Conservation (phyloP, 129 eudicot species). For the Pulicaria dysenterica region DNA sequence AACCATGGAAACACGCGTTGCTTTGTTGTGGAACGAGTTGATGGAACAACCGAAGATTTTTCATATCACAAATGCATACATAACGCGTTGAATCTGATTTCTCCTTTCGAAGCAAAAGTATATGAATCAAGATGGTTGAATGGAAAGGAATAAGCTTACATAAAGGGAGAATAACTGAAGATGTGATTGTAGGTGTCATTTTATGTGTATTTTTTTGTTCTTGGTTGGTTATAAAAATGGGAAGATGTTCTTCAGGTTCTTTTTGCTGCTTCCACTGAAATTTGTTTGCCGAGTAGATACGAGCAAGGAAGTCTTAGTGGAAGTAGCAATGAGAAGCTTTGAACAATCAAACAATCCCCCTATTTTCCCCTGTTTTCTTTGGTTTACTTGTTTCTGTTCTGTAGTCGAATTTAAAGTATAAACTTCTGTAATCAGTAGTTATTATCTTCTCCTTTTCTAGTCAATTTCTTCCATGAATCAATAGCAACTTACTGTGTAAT, state of each 20-base stretch:
- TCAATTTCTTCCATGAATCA: too few species aligned
- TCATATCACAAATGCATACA: constrained; percentile 78
- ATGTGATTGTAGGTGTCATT: constrained; percentile 3
- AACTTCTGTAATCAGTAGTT: not conserved
- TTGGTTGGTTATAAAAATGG: constrained; percentile 15
- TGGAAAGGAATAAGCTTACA: constrained; percentile 8
- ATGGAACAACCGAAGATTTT: constrained; percentile 78
- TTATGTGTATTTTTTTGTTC: not conserved
- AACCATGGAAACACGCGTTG: constrained; percentile 57
- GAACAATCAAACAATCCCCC: constrained; percentile 52
- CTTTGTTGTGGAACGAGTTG: constrained; percentile 62
- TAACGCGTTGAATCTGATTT: constrained; percentile 56
- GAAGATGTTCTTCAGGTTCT: constrained; percentile 75
- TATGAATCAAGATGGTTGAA: constrained; percentile 50
- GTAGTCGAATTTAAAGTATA: not conserved
- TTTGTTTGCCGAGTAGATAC: constrained; percentile 59
- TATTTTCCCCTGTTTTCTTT: not conserved
- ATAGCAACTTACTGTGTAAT: not conserved
- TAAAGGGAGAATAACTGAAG: not conserved
- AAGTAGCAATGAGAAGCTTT: constrained; percentile 98
- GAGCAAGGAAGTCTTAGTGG: constrained; percentile 71
- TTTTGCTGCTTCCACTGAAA: constrained; percentile 99
- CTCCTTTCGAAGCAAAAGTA: constrained; percentile 43
- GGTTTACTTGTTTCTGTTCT: not conserved
- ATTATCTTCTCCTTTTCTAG: not conserved